phyloP scores from a whole-genome alignment of 768 basidiomycete species.

The Podaxis pistillaris region DNA sequence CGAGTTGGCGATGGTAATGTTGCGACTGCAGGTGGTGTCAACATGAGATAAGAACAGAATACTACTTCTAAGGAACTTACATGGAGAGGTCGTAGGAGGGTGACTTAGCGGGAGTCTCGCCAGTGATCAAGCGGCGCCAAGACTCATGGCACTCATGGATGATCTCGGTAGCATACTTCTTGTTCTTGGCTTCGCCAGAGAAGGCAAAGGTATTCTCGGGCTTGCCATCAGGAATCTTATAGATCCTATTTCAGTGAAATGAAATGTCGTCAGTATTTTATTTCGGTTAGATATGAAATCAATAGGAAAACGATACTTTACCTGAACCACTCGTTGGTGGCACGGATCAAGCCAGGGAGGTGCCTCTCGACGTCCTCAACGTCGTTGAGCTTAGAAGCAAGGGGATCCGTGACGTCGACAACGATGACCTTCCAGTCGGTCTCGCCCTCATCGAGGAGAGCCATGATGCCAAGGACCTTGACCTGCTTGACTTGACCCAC shows the following conservation, averaged over 20 bases:
- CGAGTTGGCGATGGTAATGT: conserved; percentile 74
- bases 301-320: conserved; percentile 23
- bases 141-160: conserved; percentile 99
- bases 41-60: conserved; percentile 10
- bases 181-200: conserved; percentile 99
- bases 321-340: conserved; percentile 99
- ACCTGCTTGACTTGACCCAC: conserved; percentile 98
- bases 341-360: conserved; percentile 93
- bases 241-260: conserved; percentile 55
- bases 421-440: conserved; percentile 99
- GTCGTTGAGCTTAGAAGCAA: conserved; percentile 96
- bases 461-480: conserved; percentile 99
- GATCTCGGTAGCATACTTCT: conserved; percentile 99
- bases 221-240: conserved; percentile 96
- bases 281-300: not conserved
- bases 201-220: conserved; percentile 98
- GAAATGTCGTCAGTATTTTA: conserved; percentile 9
- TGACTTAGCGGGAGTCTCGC: conserved; percentile 76
- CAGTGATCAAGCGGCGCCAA: conserved; percentile 89
- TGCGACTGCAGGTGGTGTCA: conserved; percentile 52
- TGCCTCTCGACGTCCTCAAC: conserved; percentile 99
- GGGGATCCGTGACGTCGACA: conserved; percentile 93
- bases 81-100: conserved; percentile 76
- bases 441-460: conserved; percentile 97
- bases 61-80: conserved; percentile 45